Evolutionary conservation across 495 filamentous ascomycete species (phyloP).

Genomic region (Trichoderma orchidacearum): DNA sequence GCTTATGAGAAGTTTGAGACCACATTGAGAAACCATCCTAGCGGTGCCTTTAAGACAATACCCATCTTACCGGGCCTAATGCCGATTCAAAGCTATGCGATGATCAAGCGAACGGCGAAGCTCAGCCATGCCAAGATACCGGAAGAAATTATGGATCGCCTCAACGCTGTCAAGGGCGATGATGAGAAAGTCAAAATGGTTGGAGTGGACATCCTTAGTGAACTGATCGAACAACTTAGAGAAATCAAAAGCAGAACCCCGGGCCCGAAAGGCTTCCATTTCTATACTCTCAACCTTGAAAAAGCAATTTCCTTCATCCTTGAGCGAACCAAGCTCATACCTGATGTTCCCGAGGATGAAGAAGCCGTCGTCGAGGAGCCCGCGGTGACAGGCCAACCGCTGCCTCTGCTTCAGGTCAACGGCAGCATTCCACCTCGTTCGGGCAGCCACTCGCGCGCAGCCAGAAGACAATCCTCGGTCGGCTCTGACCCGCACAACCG

Average conservation of each 20-base stretch:
- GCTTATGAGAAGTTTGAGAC: conserved; percentile 71
- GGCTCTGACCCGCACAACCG: conserved; percentile 66
- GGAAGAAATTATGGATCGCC: conserved; percentile 45
- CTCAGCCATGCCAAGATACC: conserved; percentile 81
- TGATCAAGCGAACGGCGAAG: conserved; percentile 89
- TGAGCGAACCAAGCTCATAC: conserved; percentile 74
- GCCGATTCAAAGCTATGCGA: conserved; percentile 95
- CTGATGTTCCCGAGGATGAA: conserved; percentile 24
- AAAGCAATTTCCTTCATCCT: conserved; percentile 91
- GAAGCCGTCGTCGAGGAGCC: conserved; percentile 34
- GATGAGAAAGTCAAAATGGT: conserved; percentile 80
- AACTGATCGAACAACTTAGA: conserved; percentile 59
- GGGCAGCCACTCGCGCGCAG: conserved; percentile 5
- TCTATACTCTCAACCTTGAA: conserved; percentile 94
- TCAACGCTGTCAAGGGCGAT: conserved; percentile 74
- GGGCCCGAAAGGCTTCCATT: conserved; percentile 73
- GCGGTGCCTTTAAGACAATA: conserved; percentile 74
- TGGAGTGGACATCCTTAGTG: conserved; percentile 56
- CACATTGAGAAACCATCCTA: conserved; percentile 66
- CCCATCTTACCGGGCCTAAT: conserved; percentile 91
- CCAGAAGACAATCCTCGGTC: conserved; percentile 29
- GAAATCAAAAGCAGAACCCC: conserved; percentile 36
- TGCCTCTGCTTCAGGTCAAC: conserved; percentile 13
- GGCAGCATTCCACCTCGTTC: conserved; percentile 12
- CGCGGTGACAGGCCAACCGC: conserved; percentile 16